Evolutionary conservation across 176 grass and related monocot species (phyloP).

Genomic region (Triticum aestivum): IWGSC_CS_RefSeq_v2.1 NC_057799.1:495338336-495338835

Average conservation of each 20-base stretch:
- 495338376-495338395: too few relatives aligned
- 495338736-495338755: not conserved
- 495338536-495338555: too few relatives aligned
- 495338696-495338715: not conserved
- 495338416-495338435: too few relatives aligned
- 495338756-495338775: not conserved
- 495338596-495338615: not conserved
- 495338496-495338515: too few relatives aligned
- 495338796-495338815: not conserved
- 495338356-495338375: too few relatives aligned
- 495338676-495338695: not conserved
- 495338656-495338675: not conserved
- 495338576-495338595: not conserved
- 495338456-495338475: rapidly evolving
- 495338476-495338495: too few relatives aligned
- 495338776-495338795: not conserved
- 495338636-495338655: not conserved
- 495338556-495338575: too few relatives aligned
- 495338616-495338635: not conserved
- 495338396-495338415: rapidly evolving
- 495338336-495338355: too few relatives aligned
- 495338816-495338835: not conserved
- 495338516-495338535: too few relatives aligned
- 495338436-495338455: rapidly evolving
- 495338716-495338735: not conserved